phyloP scores from a whole-genome alignment of 108 stramenopile species.

The Discostella pseudostelligera region DNA sequence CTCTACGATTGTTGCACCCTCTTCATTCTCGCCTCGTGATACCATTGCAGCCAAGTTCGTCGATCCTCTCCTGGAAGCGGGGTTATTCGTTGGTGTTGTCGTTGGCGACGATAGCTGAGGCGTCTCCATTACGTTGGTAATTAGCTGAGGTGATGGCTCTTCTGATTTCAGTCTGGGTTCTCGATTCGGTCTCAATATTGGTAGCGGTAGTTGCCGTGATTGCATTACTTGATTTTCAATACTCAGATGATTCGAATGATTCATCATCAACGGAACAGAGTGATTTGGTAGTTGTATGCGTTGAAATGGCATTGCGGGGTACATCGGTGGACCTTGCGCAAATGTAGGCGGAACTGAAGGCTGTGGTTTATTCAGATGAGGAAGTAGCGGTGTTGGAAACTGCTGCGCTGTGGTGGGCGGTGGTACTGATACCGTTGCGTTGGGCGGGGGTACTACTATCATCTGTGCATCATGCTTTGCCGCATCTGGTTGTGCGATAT shows the following conservation, averaged over 20 bases:
- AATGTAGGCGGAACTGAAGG: background rate
- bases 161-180: no score
- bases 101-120: no score
- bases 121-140: no score
- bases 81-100: no score
- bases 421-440: background rate
- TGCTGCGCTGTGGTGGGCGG: background rate
- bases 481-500: background rate
- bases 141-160: no score
- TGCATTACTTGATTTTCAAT: background rate
- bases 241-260: background rate
- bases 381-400: background rate
- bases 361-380: constrained; percentile 6
- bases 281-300: background rate
- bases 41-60: no score
- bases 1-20: background rate
- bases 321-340: background rate
- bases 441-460: no score
- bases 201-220: background rate
- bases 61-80: no score
- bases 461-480: no score
- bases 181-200: no score
- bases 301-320: background rate
- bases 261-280: constrained; percentile 1
- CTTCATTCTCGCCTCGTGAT: background rate